phyloP scores from a whole-genome alignment of 1,284 basidiomycete species.

The Trichosporon sp. region DNA sequence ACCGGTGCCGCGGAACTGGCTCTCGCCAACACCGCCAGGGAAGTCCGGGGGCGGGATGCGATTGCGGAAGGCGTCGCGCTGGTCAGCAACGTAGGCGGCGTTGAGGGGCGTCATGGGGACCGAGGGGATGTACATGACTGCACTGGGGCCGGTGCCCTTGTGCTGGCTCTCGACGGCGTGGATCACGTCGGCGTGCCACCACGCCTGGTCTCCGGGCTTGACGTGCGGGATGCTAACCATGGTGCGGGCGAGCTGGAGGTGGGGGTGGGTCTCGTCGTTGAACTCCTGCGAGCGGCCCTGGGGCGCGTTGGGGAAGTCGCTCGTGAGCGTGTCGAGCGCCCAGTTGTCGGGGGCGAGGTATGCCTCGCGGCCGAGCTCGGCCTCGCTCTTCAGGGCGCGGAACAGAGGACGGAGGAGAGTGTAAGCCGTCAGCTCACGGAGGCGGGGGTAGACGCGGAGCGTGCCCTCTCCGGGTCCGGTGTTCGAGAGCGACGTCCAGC shows the following conservation, averaged over 20 bases:
- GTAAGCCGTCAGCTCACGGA: slow-evolving; percentile 69
- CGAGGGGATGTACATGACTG: slow-evolving; percentile 73
- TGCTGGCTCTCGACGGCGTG: slow-evolving; percentile 67
- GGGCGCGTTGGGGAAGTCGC: slow-evolving; percentile 60
- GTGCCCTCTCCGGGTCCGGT: slow-evolving; percentile 68
- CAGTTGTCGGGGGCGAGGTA: slow-evolving; percentile 57
- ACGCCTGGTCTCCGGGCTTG: slow-evolving; percentile 68
- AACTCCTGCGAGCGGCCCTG: slow-evolving; percentile 63
- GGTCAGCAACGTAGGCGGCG: slow-evolving; percentile 59
- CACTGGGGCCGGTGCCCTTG: slow-evolving; percentile 59
- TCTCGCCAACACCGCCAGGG: slow-evolving; percentile 67
- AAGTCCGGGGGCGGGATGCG: slow-evolving; percentile 68
- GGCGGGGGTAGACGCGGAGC: slow-evolving; percentile 66
- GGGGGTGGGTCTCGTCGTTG: slow-evolving; percentile 61
- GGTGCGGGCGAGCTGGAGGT: slow-evolving; percentile 58
- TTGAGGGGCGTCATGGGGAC: slow-evolving; percentile 64
- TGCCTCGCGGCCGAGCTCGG: slow-evolving; percentile 20
- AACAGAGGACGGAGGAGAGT: slow-evolving; percentile 71
- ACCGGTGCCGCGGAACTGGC: slow-evolving; percentile 54
- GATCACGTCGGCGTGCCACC: slow-evolving; percentile 73
- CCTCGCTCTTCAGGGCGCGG: slow-evolving; percentile 34
- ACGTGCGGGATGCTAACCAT: slow-evolving; percentile 72
- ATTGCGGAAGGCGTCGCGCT: slow-evolving; percentile 55
- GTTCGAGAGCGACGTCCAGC: slow-evolving; percentile 57
- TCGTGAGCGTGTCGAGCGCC: slow-evolving; percentile 58